A percentile compares a stretch with the other conserved stretches of the same genome.
phyloP scores from a whole-genome alignment of 1,284 basidiomycete species.

The Naganishia liquefaciens region DNA sequence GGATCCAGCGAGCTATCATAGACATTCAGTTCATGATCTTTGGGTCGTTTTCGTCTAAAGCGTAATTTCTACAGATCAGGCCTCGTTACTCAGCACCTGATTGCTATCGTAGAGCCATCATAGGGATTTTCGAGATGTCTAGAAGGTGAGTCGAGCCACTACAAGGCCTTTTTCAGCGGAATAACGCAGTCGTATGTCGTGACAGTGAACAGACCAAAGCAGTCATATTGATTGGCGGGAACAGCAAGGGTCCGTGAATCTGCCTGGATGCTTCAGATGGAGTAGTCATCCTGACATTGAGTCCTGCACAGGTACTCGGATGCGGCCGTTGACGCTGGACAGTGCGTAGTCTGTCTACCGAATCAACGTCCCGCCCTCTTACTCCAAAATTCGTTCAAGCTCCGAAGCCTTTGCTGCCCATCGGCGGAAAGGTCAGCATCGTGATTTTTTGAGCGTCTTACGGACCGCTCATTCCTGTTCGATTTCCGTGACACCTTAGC shows the following conservation, averaged over 20 bases:
- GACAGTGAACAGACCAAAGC: not conserved
- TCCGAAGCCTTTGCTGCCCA: slow-evolving; percentile 56
- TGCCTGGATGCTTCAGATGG: too few relatives aligned
- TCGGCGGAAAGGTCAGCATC: slow-evolving; percentile 54
- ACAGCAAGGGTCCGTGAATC: slow-evolving; percentile 17
- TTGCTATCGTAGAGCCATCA: slow-evolving; percentile 52
- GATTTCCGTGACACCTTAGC: slow-evolving; percentile 34
- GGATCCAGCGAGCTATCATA: not conserved
- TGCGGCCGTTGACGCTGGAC: slow-evolving; percentile 57
- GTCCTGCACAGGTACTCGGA: slow-evolving; percentile 50
- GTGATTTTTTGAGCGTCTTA: too few relatives aligned
- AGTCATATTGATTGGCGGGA: not conserved
- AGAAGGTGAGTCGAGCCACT: too few relatives aligned
- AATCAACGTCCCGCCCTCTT: not conserved
- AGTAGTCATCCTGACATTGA: not conserved
- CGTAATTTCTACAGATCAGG: too few relatives aligned
- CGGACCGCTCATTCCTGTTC: not conserved
- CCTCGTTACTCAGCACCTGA: slow-evolving; percentile 47
- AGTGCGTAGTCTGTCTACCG: slow-evolving; percentile 41
- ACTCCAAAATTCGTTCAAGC: slow-evolving; percentile 37
- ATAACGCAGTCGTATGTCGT: too few relatives aligned
- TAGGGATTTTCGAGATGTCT: slow-evolving; percentile 37
- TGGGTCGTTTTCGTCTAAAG: not conserved
- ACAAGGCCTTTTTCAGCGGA: too few relatives aligned
- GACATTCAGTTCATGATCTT: not conserved